phyloP scores from a whole-genome alignment of 441 rosid genomes.

The Adansonia rubrostipa region DNA sequence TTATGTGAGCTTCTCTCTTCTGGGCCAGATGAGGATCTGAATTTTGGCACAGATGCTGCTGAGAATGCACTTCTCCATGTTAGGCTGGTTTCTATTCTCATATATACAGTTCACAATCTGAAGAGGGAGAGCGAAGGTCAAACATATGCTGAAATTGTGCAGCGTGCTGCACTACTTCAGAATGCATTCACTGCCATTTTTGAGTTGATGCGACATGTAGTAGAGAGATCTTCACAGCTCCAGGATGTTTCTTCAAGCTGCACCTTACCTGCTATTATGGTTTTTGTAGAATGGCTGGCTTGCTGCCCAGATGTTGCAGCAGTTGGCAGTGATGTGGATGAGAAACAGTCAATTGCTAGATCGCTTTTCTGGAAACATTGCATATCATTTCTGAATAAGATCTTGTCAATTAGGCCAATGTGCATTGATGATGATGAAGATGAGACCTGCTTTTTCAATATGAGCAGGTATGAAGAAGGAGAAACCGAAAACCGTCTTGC shows the following conservation, averaged over 20 bases:
- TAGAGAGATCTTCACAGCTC: slow-evolving; percentile 67
- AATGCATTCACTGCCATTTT: slow-evolving; percentile 78
- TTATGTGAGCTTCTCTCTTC: slow-evolving; percentile 69
- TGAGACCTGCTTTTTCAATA: slow-evolving; percentile 65
- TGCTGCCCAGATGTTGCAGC: slow-evolving; percentile 77
- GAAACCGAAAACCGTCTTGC: slow-evolving; percentile 88
- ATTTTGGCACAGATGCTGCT: slow-evolving; percentile 67
- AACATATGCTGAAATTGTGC: slow-evolving; percentile 89
- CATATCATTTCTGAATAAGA: slow-evolving; percentile 68
- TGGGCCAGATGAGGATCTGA: slow-evolving; percentile 62
- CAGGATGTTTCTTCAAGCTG: slow-evolving; percentile 76
- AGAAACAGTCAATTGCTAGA: slow-evolving; percentile 61
- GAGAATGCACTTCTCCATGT: slow-evolving; percentile 75
- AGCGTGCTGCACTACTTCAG: slow-evolving; percentile 82
- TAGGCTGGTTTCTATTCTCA: slow-evolving; percentile 69
- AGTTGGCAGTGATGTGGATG: slow-evolving; percentile 64
- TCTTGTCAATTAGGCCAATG: slow-evolving; percentile 52
- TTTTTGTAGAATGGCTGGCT: slow-evolving; percentile 94
- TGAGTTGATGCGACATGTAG: slow-evolving; percentile 64
- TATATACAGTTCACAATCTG: slow-evolving; percentile 74
- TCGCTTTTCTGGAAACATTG: slow-evolving; percentile 71
- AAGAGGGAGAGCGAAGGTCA: slow-evolving; percentile 81
- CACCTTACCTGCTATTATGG: slow-evolving; percentile 77
- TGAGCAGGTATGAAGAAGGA: slow-evolving; percentile 91
- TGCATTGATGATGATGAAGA: slow-evolving; percentile 70